phyloP scores from a whole-genome alignment of 495 filamentous ascomycete genomes.

The Xylaria sp. region DNA sequence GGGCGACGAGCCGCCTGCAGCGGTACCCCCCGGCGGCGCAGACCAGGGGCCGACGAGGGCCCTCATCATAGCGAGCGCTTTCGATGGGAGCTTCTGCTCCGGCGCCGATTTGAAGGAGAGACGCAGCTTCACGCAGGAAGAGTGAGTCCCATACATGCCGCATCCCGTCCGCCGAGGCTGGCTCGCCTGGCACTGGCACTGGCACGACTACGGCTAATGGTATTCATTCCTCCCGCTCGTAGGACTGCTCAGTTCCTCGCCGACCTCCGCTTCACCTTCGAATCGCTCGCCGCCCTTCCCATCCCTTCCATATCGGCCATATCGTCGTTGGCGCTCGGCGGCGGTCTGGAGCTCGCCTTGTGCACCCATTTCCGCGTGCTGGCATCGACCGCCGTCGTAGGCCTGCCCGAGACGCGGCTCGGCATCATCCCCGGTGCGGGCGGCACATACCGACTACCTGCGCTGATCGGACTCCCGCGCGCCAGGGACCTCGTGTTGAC shows the following conservation, averaged over 20 bases:
- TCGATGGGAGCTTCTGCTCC: slow-evolving; percentile 86
- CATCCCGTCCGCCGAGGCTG: too few species aligned
- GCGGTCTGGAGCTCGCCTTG: slow-evolving; percentile 89
- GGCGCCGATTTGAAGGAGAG: slow-evolving; percentile 95
- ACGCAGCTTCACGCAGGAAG: slow-evolving; percentile 70
- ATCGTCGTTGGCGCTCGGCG: slow-evolving; percentile 81
- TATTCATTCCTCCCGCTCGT: slow-evolving; percentile 1
- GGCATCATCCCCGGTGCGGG: slow-evolving; percentile 95
- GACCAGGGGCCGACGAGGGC: slow-evolving; percentile 68
- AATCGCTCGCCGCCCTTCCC: slow-evolving; percentile 69
- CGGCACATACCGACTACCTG: slow-evolving; percentile 84
- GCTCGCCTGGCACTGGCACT: too few species aligned
- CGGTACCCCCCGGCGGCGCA: too few species aligned
- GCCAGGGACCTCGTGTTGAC: slow-evolving; percentile 88
- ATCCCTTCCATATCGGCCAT: slow-evolving; percentile 91
- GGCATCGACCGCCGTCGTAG: slow-evolving; percentile 72
- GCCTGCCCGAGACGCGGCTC: slow-evolving; percentile 86
- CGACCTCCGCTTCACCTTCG: slow-evolving; percentile 74
- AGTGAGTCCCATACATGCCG: slow-evolving; percentile 56
- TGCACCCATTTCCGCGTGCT: slow-evolving; percentile 87
- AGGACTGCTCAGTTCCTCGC: slow-evolving; percentile 80
- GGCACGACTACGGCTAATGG: slow-evolving; percentile 18
- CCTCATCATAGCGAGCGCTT: slow-evolving; percentile 77
- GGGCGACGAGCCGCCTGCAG: slow-evolving; percentile 55
- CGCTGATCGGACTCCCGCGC: slow-evolving; percentile 72